phyloP scores from a whole-genome alignment of 192 early-diverging fungal genomes.

The Coemansia sp. region DNA sequence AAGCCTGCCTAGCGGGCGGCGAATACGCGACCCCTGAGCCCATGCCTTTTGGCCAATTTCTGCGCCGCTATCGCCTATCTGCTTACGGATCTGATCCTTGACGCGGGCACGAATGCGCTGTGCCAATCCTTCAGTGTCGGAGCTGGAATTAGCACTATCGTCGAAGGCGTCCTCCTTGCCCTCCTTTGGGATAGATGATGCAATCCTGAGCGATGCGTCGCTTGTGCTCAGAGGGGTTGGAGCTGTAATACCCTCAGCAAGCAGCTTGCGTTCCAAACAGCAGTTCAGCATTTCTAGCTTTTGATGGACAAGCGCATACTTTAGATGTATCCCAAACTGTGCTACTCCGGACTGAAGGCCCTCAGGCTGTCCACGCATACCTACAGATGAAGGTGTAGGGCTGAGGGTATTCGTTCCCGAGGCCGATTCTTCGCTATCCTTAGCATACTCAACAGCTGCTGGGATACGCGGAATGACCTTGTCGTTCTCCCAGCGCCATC shows the following conservation, averaged over 20 bases:
- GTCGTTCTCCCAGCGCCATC: constrained; percentile 64
- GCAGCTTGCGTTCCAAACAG: constrained; percentile 59
- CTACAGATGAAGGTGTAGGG: neutral
- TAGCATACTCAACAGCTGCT: constrained; percentile 25
- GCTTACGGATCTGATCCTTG: constrained; percentile 31
- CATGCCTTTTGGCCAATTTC: constrained; percentile 19
- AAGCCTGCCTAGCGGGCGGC: constrained; percentile 42
- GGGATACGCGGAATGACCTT: constrained; percentile 57
- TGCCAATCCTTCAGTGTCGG: constrained; percentile 20
- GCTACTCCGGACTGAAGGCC: neutral
- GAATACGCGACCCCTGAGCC: constrained; percentile 38
- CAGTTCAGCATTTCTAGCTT: constrained; percentile 83
- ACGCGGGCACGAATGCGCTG: constrained; percentile 41
- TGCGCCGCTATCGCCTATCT: constrained; percentile 20
- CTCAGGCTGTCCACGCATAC: neutral
- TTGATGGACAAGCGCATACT: constrained; percentile 68
- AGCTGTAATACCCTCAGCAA: constrained; percentile 6
- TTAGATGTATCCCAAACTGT: constrained; percentile 57
- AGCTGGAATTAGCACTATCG: neutral
- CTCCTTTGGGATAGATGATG: neutral
- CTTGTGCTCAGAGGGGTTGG: neutral
- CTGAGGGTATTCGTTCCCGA: constrained; percentile 18
- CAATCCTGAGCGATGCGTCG: neutral
- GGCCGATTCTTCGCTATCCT: neutral
- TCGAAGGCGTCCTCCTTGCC: neutral